Percentiles rank a stretch among this genome's conserved stretches.
Evolutionary conservation across 2,329 filamentous ascomycete species (phyloP).

Genomic region (Aureobasidium lini): DNA sequence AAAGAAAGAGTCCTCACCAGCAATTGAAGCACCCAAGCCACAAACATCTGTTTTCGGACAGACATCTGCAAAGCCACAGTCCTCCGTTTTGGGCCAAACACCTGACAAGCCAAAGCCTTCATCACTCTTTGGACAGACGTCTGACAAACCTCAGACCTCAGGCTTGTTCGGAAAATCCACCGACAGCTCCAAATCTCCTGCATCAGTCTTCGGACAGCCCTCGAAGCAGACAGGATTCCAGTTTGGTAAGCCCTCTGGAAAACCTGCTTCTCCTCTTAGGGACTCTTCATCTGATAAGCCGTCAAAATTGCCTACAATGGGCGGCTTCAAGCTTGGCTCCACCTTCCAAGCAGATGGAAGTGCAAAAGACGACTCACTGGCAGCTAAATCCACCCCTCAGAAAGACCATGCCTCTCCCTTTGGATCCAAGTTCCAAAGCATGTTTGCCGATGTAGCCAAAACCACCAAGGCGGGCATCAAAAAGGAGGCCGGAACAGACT

Average conservation of each 20-base stretch:
- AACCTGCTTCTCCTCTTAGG: conserved; percentile 14
- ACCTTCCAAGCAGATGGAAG: conserved; percentile 60
- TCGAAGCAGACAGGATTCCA: conserved; percentile 10
- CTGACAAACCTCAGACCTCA: neutral
- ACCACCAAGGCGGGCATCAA: conserved; percentile 30
- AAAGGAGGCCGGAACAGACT: conserved; percentile 28
- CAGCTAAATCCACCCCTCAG: conserved; percentile 33
- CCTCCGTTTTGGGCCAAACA: neutral
- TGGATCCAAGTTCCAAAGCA: conserved; percentile 25
- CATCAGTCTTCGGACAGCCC: neutral
- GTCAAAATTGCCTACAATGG: conserved; percentile 26
- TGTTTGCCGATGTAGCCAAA: conserved; percentile 25
- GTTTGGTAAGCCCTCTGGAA: conserved; percentile 18
- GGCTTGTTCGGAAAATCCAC: neutral
- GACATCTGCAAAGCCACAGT: neutral
- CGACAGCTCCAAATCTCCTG: neutral
- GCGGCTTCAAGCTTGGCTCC: conserved; percentile 59
- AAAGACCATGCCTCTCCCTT: conserved; percentile 25
- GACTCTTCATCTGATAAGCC: conserved; percentile 15
- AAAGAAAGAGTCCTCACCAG: neutral
- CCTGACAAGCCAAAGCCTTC: conserved; percentile 1
- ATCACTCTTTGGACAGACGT: neutral
- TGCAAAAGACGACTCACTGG: conserved; percentile 49
- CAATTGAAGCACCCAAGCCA: neutral
- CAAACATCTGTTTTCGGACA: neutral